Base-by-base conservation (phyloP, 192 early-diverging fungal species). In the Backusella sp. region DNA sequence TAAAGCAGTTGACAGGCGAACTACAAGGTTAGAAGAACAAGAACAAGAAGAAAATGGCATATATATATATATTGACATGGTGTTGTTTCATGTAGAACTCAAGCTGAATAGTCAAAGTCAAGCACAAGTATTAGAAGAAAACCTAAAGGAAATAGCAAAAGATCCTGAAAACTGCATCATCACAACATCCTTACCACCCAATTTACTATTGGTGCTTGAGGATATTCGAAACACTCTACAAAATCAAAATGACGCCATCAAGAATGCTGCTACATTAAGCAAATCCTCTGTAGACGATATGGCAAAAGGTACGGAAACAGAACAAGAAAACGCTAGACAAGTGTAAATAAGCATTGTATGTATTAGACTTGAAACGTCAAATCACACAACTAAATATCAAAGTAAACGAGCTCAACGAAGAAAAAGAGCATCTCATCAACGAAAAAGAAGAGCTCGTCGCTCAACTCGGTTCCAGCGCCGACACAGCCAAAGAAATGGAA, bases 361-460 rank as follows among this genome's bases (percentile, higher is more conserved):
- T 42, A 9, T 1, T 62, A 79, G 80, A 81, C 6, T 52, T 77
- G 19, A 81, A 75, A 35, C 72, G 75, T 26, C 76, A 81, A 32
- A 37, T 77, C 32, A 77, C 80, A n/a, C 73, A 74, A 14, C 35
- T 77, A 34, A 76, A 81, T 26, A 70, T 81, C 30, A 44, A 56
- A 4, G 37, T 76, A 4, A 76, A 83, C 42, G 76, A 82, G 19
- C 70, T 91, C 9, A 79, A 83, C 0, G 74, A 88, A 34, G 90
- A 90, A 66, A 90, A 90, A 62, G 86, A 84, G 30, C 42, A 79
- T 26, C 49, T 80, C 6, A 66, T 77, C 4, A 62, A 75, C 21
- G 69, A 79, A 21, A 79, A 36, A 30, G 79, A 66, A 12, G 14
- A 75, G 28, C 35, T 71, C 52, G 75, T 74, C 23, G 26, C 0